Conservation (phyloP, 169 alveolate species). For the Plasmodium knowlesi region DNA sequence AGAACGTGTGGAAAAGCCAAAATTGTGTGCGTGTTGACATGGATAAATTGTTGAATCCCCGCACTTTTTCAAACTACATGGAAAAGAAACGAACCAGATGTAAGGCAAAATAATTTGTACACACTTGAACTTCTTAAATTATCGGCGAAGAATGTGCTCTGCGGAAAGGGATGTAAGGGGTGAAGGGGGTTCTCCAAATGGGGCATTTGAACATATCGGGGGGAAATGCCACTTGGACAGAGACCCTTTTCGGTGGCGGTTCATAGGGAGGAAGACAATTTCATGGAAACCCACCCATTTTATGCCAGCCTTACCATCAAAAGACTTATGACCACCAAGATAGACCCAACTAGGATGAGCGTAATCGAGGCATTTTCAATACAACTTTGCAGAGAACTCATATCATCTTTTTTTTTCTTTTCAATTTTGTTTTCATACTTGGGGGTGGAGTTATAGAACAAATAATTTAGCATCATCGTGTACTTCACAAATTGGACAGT, state of each 20-base stretch:
- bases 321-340: slow-evolving; percentile 11
- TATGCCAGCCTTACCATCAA: slow-evolving; percentile 16
- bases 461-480: slow-evolving; percentile 35
- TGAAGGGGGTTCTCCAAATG: neutral
- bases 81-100: slow-evolving; percentile 42
- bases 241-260: neutral
- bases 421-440: slow-evolving; percentile 42
- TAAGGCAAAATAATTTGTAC: slow-evolving; percentile 35
- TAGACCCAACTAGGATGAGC: slow-evolving; percentile 37
- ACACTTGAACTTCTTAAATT: neutral
- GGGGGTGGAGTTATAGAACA: neutral
- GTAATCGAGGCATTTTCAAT: slow-evolving; percentile 62
- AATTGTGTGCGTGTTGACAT: neutral
- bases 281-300: neutral
- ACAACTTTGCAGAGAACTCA: slow-evolving; percentile 22
- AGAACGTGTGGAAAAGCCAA: neutral
- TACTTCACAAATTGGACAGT: neutral
- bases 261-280: neutral
- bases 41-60: neutral
- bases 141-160: slow-evolving; percentile 23
- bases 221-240: neutral
- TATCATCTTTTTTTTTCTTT: slow-evolving; percentile 13
- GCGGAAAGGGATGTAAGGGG: neutral
- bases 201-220: neutral
- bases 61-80: neutral